A percentile compares a stretch with the other conserved stretches of the same genome.
These are phyloP conservation scores for Leptodermis oblonga DNA, from an alignment of 257 asterid species.

Conservation along the genomic window DNA sequence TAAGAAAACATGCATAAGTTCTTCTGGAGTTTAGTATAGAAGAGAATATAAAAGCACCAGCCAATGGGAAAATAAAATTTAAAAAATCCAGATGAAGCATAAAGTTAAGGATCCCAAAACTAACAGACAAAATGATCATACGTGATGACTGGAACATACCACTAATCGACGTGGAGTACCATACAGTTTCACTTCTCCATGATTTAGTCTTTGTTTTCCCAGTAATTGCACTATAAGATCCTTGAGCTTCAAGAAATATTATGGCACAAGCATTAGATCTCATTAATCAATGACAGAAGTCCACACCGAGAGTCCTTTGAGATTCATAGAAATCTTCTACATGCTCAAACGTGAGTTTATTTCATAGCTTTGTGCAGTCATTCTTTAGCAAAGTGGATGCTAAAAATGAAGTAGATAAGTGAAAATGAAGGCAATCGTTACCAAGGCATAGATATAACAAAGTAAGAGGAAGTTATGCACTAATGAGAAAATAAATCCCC, in stretches of 20 bases:
- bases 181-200: conserved; percentile 61
- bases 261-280: conserved; percentile 8
- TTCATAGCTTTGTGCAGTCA: not conserved
- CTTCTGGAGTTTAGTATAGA: not conserved
- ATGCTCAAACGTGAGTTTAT: not conserved
- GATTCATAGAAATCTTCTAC: conserved; percentile 1
- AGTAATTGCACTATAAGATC: conserved; percentile 69
- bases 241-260: conserved; percentile 64
- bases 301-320: conserved; percentile 7
- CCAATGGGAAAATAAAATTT: not conserved
- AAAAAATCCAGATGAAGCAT: not conserved
- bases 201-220: conserved; percentile 70
- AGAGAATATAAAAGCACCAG: not conserved
- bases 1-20: not conserved
- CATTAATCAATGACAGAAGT: conserved; percentile 2
- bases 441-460: not conserved
- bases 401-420: not conserved
- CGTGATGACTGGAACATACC: conserved; percentile 40
- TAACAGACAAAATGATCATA: not conserved
- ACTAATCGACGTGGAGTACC: conserved; percentile 97
- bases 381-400: conserved; percentile 11
- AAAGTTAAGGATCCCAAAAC: not conserved
- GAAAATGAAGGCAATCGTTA: not conserved
- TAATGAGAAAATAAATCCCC: conserved; percentile 6
- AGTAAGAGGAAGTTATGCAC: not conserved